Percentiles rank a stretch among this genome's conserved stretches.
Evolutionary conservation across 306 rosid genomes (phyloP).

Genomic region (Cucumis cinereus): DNA sequence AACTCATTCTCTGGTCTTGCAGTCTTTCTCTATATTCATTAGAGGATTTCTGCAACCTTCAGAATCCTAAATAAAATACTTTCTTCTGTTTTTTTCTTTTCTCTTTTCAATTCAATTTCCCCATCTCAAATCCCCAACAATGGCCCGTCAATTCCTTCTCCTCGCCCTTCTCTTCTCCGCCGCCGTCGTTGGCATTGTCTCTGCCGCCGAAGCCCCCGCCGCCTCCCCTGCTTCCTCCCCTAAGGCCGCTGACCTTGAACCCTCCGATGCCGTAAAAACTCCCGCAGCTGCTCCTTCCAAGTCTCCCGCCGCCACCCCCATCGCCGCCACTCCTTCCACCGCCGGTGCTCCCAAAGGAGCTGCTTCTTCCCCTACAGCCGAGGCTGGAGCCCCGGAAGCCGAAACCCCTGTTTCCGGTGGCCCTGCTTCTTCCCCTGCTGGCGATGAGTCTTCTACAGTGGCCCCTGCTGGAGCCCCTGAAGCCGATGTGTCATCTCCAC

Average conservation of each 20-base stretch:
- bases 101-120: too few species aligned
- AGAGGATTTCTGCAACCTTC: constrained; percentile 30
- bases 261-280: neutral
- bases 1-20: constrained; percentile 19
- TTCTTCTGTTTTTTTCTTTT: neutral
- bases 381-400: neutral
- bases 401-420: neutral
- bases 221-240: constrained; percentile 14
- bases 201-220: constrained; percentile 19
- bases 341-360: neutral
- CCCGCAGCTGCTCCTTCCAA: constrained; percentile 18
- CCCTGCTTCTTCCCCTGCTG: neutral
- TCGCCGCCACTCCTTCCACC: neutral
- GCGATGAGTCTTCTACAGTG: neutral
- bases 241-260: neutral
- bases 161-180: constrained; percentile 37
- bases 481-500: constrained; percentile 30
- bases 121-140: constrained; percentile 10
- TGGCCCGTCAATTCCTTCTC: constrained; percentile 17
- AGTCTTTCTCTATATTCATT: constrained; percentile 27
- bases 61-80: constrained; percentile 6
- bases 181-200: constrained; percentile 18
- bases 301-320: neutral
- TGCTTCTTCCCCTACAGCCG: neutral
- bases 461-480: neutral